Evolutionary conservation across 352 stramenopile genomes (phyloP).

Genomic region (Globisporangium yorkense): DNA sequence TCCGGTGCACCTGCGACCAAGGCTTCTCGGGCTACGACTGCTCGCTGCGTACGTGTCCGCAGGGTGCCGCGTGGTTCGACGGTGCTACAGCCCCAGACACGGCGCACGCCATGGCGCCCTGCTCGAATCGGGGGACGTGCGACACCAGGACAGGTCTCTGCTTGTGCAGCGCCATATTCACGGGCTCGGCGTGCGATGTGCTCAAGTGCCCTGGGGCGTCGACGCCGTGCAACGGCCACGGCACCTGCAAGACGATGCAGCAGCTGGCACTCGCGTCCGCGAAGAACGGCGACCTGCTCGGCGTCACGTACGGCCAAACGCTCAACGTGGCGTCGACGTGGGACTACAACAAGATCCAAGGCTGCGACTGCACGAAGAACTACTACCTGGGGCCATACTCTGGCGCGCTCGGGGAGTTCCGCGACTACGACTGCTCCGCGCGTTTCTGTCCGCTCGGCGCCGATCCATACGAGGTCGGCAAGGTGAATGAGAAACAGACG

Average conservation of each 20-base stretch:
- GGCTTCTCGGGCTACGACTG: slow-evolving; percentile 61
- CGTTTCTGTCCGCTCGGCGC: slow-evolving; percentile 86
- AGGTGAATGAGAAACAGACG: slow-evolving; percentile 68
- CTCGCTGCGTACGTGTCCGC: slow-evolving; percentile 39
- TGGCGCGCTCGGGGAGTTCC: slow-evolving; percentile 43
- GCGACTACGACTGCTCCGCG: slow-evolving; percentile 63
- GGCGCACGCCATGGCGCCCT: slow-evolving; percentile 38
- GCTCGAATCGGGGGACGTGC: slow-evolving; percentile 57
- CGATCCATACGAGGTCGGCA: slow-evolving; percentile 66
- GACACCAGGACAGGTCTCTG: slow-evolving; percentile 49
- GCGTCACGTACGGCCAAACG: slow-evolving; percentile 61
- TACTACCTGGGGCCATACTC: slow-evolving; percentile 69
- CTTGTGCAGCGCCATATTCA: slow-evolving; percentile 63
- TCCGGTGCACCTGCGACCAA: slow-evolving; percentile 51
- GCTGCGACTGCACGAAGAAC: slow-evolving; percentile 62
- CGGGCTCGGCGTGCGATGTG: slow-evolving; percentile 67
- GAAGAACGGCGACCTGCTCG: slow-evolving; percentile 32
- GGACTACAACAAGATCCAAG: slow-evolving; percentile 83
- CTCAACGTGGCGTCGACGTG: slow-evolving; percentile 57
- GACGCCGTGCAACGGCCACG: slow-evolving; percentile 55
- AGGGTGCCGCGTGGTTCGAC: slow-evolving; percentile 65
- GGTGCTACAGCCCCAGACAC: slow-evolving; percentile 41
- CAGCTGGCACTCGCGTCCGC: slow-evolving; percentile 40
- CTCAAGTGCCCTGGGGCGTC: slow-evolving; percentile 35
- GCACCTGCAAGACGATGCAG: slow-evolving; percentile 72